Percentiles rank a stretch among this genome's conserved stretches.
These are phyloP conservation scores for Tranzscheliella williamsii DNA, from an alignment of 1,284 basidiomycete genomes.

Conservation along the genomic window DNA sequence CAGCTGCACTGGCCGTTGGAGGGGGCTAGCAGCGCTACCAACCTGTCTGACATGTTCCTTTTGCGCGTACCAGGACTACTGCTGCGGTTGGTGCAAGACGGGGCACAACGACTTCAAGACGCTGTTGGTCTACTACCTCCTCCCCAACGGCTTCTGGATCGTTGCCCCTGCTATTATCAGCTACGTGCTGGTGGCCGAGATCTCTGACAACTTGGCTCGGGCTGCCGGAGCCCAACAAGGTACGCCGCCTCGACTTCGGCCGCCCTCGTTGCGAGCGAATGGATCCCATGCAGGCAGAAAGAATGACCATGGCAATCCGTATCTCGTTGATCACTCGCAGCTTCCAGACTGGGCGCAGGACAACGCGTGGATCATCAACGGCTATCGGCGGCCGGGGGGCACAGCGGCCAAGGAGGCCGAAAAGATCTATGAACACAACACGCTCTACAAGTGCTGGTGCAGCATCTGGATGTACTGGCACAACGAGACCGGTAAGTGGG, in stretches of 20 bases:
- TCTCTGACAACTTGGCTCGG: constrained; percentile 23
- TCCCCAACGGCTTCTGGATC: constrained; percentile 80
- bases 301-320: constrained; percentile 18
- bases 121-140: constrained; percentile 70
- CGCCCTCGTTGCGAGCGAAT: background rate
- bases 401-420: constrained; percentile 14
- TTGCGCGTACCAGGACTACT: constrained; percentile 54
- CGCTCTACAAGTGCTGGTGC: constrained; percentile 52
- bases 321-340: constrained; percentile 47
- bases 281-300: background rate
- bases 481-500: constrained; percentile 54
- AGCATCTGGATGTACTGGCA: constrained; percentile 59
- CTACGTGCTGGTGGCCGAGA: constrained; percentile 16
- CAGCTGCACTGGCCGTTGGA: background rate
- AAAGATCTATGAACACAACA: constrained; percentile 46
- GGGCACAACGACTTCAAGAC: constrained; percentile 72
- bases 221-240: constrained; percentile 34
- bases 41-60: background rate
- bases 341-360: constrained; percentile 54
- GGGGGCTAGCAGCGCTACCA: no score
- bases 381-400: constrained; percentile 57
- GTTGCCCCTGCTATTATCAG: constrained; percentile 71
- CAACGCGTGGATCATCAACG: constrained; percentile 52
- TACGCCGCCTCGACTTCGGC: background rate
- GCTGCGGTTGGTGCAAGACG: constrained; percentile 67